Evolutionary conservation across 352 stramenopile genomes (phyloP).

Genomic region (Phytophthora kernoviae): DNA sequence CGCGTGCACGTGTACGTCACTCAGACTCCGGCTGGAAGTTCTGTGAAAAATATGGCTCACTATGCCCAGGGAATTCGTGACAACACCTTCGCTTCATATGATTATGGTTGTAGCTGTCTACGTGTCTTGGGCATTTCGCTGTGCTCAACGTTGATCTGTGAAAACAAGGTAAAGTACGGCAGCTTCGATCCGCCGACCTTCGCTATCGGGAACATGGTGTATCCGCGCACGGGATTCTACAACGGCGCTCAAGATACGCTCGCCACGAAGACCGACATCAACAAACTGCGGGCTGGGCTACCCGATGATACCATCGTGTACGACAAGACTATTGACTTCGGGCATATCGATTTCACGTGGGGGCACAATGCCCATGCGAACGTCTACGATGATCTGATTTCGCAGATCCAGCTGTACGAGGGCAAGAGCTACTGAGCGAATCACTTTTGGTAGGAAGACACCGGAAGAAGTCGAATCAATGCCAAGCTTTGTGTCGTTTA

Average conservation of each 20-base stretch:
- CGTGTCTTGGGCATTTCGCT: slow-evolving; percentile 28
- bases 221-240: slow-evolving; percentile 46
- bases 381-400: slow-evolving; percentile 48
- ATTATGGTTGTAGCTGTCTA: slow-evolving; percentile 51
- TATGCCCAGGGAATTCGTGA: slow-evolving; percentile 54
- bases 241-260: slow-evolving; percentile 44
- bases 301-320: slow-evolving; percentile 39
- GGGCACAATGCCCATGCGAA: slow-evolving; percentile 33
- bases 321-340: slow-evolving; percentile 40
- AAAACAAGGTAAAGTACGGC: slow-evolving; percentile 52
- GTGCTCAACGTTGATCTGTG: slow-evolving; percentile 38
- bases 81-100: slow-evolving; percentile 51
- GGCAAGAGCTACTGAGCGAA: slow-evolving; percentile 35
- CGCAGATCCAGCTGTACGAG: slow-evolving; percentile 44
- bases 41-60: slow-evolving; percentile 55
- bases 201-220: slow-evolving; percentile 33
- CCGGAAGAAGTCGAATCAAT: slow-evolving; percentile 2
- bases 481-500: slow-evolving; percentile 18
- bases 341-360: slow-evolving; percentile 61
- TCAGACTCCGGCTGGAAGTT: slow-evolving; percentile 50
- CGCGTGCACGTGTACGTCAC: slow-evolving; percentile 55
- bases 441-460: background rate
- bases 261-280: slow-evolving; percentile 35
- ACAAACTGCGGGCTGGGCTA: slow-evolving; percentile 38
- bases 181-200: slow-evolving; percentile 40